Conservation (phyloP, 2,329 filamentous ascomycete species). For the Aspergillus sp. region DNA sequence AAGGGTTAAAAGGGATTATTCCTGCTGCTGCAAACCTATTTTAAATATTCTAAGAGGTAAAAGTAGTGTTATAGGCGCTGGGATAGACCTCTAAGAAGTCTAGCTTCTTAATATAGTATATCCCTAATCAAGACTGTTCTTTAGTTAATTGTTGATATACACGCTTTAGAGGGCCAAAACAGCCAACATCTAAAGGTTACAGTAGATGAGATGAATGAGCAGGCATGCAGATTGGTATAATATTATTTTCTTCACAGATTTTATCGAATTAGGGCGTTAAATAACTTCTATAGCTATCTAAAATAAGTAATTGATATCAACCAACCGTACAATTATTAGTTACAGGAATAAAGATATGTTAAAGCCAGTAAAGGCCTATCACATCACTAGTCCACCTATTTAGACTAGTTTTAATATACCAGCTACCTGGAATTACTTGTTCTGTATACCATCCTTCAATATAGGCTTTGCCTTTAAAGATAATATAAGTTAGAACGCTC, state of each 20-base stretch:
- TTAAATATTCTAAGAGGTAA: slow-evolving; percentile 2
- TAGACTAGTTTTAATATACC: background rate
- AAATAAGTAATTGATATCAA: too few species aligned
- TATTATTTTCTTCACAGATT: background rate
- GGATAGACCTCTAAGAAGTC: background rate
- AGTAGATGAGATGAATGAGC: background rate
- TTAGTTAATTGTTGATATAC: background rate
- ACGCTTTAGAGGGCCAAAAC: background rate
- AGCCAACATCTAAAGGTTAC: background rate
- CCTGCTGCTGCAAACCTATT: slow-evolving; percentile 7
- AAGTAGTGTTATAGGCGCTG: background rate
- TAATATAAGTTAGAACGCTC: background rate
- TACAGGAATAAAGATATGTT: too few species aligned
- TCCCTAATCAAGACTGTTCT: background rate
- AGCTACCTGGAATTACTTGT: background rate
- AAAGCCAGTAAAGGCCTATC: background rate
- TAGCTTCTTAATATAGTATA: slow-evolving; percentile 10
- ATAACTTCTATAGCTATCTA: slow-evolving; percentile 3
- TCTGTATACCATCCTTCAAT: background rate
- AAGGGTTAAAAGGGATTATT: background rate
- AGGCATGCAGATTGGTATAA: slow-evolving; percentile 5
- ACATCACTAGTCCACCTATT: background rate
- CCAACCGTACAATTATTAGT: too few species aligned
- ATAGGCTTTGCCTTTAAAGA: too few species aligned
- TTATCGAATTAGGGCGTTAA: background rate